Percentiles rank a stretch among this genome's conserved stretches.
phyloP scores from a whole-genome alignment of 805 yeast species.

The Myxozyma sirexii region DNA sequence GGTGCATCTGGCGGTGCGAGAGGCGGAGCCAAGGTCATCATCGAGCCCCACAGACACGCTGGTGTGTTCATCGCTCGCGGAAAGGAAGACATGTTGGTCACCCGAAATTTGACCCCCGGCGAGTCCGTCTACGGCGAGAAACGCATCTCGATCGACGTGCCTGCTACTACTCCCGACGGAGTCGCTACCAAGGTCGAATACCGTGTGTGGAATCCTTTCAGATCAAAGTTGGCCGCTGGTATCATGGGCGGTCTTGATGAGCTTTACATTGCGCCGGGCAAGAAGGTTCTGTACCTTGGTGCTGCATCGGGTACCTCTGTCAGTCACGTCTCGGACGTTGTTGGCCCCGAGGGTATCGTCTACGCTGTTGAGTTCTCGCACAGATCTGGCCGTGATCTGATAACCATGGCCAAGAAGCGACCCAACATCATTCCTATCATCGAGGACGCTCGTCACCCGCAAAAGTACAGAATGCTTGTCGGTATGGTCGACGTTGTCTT shows the following conservation, averaged over 20 bases:
- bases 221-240: conserved; percentile 99
- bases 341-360: conserved; percentile 98
- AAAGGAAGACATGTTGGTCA: conserved; percentile 96
- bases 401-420: conserved; percentile 99
- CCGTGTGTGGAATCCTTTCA: conserved; percentile 99
- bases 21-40: conserved; percentile 88
- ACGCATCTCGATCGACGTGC: conserved; percentile 91
- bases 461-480: conserved; percentile 97
- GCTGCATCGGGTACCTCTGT: conserved; percentile 99
- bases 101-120: conserved; percentile 97
- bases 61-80: conserved; percentile 97
- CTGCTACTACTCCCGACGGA: conserved; percentile 71
- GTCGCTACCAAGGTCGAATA: conserved; percentile 88
- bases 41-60: conserved; percentile 98
- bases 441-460: conserved; percentile 99
- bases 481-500: conserved; percentile 99
- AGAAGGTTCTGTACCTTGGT: conserved; percentile 95
- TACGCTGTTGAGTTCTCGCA: conserved; percentile 99
- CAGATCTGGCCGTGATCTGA: conserved; percentile 99
- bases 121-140: conserved; percentile 98
- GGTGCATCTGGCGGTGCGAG: conserved; percentile 62
- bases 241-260: conserved; percentile 99
- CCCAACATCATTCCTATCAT: conserved; percentile 98
- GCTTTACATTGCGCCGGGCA: conserved; percentile 96
- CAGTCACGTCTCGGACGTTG: conserved; percentile 96